Conservation (phyloP, 768 basidiomycete species). For the Rhodotorula diobovata region DNA sequence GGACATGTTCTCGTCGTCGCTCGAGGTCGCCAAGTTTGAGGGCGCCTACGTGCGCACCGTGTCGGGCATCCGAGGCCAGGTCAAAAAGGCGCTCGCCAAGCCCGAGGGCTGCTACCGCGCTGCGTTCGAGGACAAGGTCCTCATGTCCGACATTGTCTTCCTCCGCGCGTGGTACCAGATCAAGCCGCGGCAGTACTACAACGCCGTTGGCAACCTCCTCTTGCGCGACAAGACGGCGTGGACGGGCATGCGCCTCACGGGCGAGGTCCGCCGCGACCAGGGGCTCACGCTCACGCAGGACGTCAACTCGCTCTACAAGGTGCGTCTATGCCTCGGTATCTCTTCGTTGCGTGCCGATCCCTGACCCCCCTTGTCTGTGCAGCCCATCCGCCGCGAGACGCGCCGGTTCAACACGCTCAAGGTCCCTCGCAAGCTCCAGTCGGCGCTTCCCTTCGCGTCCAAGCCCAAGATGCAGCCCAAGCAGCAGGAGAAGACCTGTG, state of each 20-base stretch:
- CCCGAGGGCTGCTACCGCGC: slow-evolving; percentile 94
- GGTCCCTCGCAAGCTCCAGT: slow-evolving; percentile 84
- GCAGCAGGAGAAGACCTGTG: slow-evolving; percentile 52
- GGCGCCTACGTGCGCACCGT: slow-evolving; percentile 95
- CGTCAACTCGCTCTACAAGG: slow-evolving; percentile 82
- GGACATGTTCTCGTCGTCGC: slow-evolving; percentile 89
- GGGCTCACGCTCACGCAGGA: slow-evolving; percentile 73
- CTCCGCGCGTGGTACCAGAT: slow-evolving; percentile 95
- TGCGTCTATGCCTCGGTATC: slow-evolving; percentile 34
- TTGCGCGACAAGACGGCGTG: slow-evolving; percentile 70
- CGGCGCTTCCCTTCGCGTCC: slow-evolving; percentile 80
- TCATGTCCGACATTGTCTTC: slow-evolving; percentile 94
- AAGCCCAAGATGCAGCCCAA: slow-evolving; percentile 80
- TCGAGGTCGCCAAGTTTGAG: slow-evolving; percentile 98
- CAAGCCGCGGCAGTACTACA: slow-evolving; percentile 91
- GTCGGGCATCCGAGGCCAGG: slow-evolving; percentile 89
- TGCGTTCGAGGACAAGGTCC: slow-evolving; percentile 95
- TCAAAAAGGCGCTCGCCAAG: slow-evolving; percentile 92
- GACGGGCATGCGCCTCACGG: slow-evolving; percentile 93
- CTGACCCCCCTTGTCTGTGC: neutral
- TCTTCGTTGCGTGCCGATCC: neutral
- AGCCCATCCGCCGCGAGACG: slow-evolving; percentile 66
- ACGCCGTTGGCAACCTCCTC: slow-evolving; percentile 86
- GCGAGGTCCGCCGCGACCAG: slow-evolving; percentile 81
- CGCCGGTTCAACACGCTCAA: slow-evolving; percentile 87